phyloP scores from a whole-genome alignment of 1,284 basidiomycete genomes.

The Boletellus sp. region DNA sequence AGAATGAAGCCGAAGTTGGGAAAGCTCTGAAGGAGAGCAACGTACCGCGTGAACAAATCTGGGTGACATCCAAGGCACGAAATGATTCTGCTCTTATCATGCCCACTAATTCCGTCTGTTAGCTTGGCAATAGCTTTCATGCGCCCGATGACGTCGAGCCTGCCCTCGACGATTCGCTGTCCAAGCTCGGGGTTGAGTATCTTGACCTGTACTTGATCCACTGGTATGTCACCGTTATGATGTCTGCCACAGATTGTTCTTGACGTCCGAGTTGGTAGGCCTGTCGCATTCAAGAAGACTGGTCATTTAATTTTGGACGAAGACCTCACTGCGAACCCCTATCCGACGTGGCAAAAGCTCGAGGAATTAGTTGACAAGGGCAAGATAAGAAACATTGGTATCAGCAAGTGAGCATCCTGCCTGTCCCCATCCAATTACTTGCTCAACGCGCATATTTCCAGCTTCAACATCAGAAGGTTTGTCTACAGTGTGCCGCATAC shows the following conservation, averaged over 20 bases:
- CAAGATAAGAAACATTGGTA: slow-evolving; percentile 80
- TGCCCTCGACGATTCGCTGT: slow-evolving; percentile 65
- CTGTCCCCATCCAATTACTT: slow-evolving; percentile 1
- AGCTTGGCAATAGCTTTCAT: slow-evolving; percentile 72
- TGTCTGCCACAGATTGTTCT: neutral
- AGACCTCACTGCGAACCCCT: slow-evolving; percentile 67
- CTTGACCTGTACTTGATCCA: slow-evolving; percentile 81
- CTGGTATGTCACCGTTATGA: slow-evolving; percentile 50
- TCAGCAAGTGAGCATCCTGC: slow-evolving; percentile 61
- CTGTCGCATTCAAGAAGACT: slow-evolving; percentile 64
- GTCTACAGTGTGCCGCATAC: neutral
- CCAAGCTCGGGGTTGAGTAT: slow-evolving; percentile 68
- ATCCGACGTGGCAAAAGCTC: slow-evolving; percentile 82
- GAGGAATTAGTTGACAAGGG: slow-evolving; percentile 76
- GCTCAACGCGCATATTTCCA: slow-evolving; percentile 2
- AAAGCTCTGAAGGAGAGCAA: slow-evolving; percentile 56
- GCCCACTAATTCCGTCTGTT: neutral
- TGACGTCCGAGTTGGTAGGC: slow-evolving; percentile 39
- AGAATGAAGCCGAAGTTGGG: slow-evolving; percentile 79
- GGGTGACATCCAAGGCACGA: slow-evolving; percentile 55
- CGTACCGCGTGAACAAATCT: slow-evolving; percentile 62
- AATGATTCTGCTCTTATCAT: neutral
- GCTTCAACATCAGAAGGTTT: slow-evolving; percentile 30
- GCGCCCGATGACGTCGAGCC: slow-evolving; percentile 64
- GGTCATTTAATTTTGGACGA: slow-evolving; percentile 51